A percentile compares a stretch with the other conserved stretches of the same genome.
phyloP scores from a whole-genome alignment of 345 rosid genomes.

The Camelina sativa region DNA sequence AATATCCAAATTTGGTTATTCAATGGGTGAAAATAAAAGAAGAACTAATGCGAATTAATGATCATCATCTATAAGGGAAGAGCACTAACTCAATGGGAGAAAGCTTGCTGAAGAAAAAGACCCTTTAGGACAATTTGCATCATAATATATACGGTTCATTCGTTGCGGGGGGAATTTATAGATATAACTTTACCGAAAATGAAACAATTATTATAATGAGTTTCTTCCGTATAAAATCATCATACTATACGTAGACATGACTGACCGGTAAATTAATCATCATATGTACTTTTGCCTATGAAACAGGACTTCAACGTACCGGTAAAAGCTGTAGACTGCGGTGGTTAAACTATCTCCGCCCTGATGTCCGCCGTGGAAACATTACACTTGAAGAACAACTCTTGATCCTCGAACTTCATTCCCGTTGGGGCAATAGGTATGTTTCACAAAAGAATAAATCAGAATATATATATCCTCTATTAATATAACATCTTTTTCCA shows the following conservation, averaged over 20 bases:
- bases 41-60: constrained; percentile 43
- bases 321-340: constrained; percentile 96
- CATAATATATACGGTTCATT: constrained; percentile 32
- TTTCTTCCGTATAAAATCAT: constrained; percentile 42
- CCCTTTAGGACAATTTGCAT: constrained; percentile 45
- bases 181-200: constrained; percentile 37
- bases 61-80: constrained; percentile 44
- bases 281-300: constrained; percentile 27
- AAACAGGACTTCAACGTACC: constrained; percentile 83
- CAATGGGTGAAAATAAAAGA: constrained; percentile 29
- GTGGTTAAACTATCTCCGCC: constrained; percentile 94
- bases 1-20: constrained; percentile 27
- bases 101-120: constrained; percentile 46
- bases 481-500: not conserved
- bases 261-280: constrained; percentile 24
- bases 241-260: constrained; percentile 32
- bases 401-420: constrained; percentile 90
- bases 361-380: constrained; percentile 93
- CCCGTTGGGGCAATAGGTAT: constrained; percentile 95
- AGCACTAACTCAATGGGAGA: constrained; percentile 52
- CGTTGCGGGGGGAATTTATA: not conserved
- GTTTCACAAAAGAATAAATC: not conserved
- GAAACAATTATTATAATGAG: constrained; percentile 27
- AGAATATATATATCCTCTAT: not conserved
- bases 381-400: constrained; percentile 93